Evolutionary conservation across 768 basidiomycete genomes (phyloP).

Genomic region (Phallus indusiatus): DNA sequence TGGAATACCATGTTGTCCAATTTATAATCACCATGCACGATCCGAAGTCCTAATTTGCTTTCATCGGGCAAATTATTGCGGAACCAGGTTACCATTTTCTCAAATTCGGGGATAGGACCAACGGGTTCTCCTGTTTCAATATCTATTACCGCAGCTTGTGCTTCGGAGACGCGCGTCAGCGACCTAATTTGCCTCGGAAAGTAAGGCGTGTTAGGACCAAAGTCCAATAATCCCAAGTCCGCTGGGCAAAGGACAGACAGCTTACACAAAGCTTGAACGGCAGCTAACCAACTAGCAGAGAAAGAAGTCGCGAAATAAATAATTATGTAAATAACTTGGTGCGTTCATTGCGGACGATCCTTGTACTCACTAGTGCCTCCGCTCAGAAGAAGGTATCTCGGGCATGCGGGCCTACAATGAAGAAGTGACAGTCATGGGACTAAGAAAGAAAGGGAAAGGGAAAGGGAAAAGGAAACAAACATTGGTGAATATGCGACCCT

Average conservation of each 20-base stretch:
- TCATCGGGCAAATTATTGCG: slow-evolving; percentile 67
- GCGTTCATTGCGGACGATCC: background rate
- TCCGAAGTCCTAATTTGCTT: slow-evolving; percentile 59
- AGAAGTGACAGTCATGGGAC: background rate
- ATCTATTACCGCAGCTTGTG: slow-evolving; percentile 63
- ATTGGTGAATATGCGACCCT: slow-evolving; percentile 92
- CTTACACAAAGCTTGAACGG: slow-evolving; percentile 58
- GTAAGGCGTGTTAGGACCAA: slow-evolving; percentile 70
- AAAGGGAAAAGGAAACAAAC: slow-evolving; percentile 15
- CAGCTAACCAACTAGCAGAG: slow-evolving; percentile 61
- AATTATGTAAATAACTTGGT: background rate
- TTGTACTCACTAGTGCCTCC: slow-evolving; percentile 1
- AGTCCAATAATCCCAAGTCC: slow-evolving; percentile 56
- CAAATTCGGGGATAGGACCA: slow-evolving; percentile 55
- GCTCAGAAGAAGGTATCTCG: background rate
- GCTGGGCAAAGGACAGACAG: slow-evolving; percentile 56
- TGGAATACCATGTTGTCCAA: slow-evolving; percentile 97
- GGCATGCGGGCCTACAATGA: background rate
- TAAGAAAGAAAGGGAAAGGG: background rate
- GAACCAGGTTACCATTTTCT: slow-evolving; percentile 73
- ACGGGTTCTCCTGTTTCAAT: slow-evolving; percentile 47
- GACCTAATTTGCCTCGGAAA: slow-evolving; percentile 93
- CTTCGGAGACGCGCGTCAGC: slow-evolving; percentile 68
- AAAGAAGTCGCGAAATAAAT: background rate
- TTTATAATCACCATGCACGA: slow-evolving; percentile 98